These are phyloP conservation scores for Hymenotorrendiella dingleyae DNA, from an alignment of 2,329 filamentous ascomycete genomes.

Conservation along the genomic window DNA sequence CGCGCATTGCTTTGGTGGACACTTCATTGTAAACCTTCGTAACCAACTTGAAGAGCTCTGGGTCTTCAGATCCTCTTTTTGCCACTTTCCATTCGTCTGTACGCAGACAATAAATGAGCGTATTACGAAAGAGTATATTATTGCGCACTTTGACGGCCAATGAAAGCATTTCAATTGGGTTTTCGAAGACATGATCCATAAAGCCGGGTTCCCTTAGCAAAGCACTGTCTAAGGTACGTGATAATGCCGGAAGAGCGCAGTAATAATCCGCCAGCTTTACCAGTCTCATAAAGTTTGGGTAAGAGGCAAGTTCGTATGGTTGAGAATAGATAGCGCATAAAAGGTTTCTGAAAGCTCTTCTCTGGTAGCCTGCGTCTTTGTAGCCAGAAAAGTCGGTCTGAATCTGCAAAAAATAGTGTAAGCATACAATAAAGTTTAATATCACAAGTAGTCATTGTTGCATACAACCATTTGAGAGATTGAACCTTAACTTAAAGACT, in stretches of 20 bases:
- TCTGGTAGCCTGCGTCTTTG: background rate
- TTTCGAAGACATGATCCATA: background rate
- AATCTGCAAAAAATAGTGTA: too few relatives aligned
- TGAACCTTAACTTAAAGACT: too few relatives aligned
- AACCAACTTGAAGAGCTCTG: too few relatives aligned
- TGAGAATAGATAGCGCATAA: background rate
- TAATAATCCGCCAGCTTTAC: constrained; percentile 1
- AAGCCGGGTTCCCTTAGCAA: background rate
- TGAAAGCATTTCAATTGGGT: background rate
- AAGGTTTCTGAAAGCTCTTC: background rate
- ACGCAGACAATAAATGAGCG: too few relatives aligned
- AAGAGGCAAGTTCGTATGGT: background rate
- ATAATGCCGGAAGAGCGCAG: background rate
- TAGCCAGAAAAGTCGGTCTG: background rate
- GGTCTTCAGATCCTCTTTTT: too few relatives aligned
- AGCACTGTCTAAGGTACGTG: background rate
- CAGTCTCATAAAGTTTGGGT: background rate
- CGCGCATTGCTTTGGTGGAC: too few relatives aligned
- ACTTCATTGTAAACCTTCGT: too few relatives aligned
- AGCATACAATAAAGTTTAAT: too few relatives aligned
- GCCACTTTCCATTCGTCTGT: too few relatives aligned
- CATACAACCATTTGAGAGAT: too few relatives aligned
- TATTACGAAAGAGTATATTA: too few relatives aligned
- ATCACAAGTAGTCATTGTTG: too few relatives aligned
- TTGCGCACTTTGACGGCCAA: background rate